phyloP scores from a whole-genome alignment of 192 early-diverging fungal species.

The Coemansia furcata region DNA sequence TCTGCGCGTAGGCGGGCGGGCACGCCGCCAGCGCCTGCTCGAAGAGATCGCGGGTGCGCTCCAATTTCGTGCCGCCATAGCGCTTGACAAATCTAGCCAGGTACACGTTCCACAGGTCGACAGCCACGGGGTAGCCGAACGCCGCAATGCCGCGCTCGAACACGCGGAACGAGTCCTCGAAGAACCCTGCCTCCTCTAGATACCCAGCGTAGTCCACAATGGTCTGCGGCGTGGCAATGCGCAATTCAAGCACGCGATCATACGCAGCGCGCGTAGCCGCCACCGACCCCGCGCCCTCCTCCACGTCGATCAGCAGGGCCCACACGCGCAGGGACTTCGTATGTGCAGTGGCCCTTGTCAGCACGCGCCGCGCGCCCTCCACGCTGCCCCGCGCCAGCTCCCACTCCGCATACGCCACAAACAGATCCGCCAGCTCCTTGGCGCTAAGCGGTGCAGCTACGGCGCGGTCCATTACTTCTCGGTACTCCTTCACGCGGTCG shows the following conservation, averaged over 20 bases:
- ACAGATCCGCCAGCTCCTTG: constrained; percentile 86
- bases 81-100: constrained; percentile 80
- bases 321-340: constrained; percentile 86
- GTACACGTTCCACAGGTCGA: constrained; percentile 98
- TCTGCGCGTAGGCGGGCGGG: constrained; percentile 81
- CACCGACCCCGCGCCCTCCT: constrained; percentile 83
- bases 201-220: constrained; percentile 92
- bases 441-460: constrained; percentile 74
- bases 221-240: constrained; percentile 94
- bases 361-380: constrained; percentile 74
- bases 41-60: constrained; percentile 91
- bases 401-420: constrained; percentile 88
- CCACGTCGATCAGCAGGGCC: constrained; percentile 92
- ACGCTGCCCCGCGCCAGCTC: constrained; percentile 68
- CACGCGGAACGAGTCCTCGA: constrained; percentile 93
- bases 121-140: constrained; percentile 96
- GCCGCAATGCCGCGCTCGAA: constrained; percentile 95
- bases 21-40: constrained; percentile 89
- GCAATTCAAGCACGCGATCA: constrained; percentile 88
- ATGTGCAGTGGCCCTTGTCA: constrained; percentile 81
- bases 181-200: constrained; percentile 85
- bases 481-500: constrained; percentile 46
- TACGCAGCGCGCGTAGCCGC: constrained; percentile 82
- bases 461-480: constrained; percentile 81
- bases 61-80: constrained; percentile 83